Base-by-base conservation (phyloP, 1,284 basidiomycete species). In the Grifola frondosa region DNA sequence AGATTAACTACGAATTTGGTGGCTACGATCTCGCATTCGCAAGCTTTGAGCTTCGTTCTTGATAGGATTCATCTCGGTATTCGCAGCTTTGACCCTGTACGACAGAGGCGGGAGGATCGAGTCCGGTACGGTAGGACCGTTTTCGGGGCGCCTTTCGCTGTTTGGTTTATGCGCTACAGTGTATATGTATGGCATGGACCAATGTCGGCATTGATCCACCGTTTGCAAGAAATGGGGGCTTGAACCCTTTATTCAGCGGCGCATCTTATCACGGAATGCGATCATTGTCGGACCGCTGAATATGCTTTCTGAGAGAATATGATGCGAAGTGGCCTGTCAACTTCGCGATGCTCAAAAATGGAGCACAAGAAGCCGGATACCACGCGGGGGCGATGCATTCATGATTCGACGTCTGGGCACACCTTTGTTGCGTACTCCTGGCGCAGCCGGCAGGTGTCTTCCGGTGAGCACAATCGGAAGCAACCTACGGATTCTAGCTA, bases 1-100 rank as follows among this genome's bases (percentile, higher is more conserved):
- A 97, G 65, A 99, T 99, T 66, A 91, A 96, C 62, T 99, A 99
- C 73, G 94, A 97, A 67, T 95, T 98, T 63, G 91, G 91, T 40
- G 91, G 89, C 39, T 99, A 98, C 66, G 91, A 96, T 66, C 75
- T 98, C 50, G 90, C 94, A 26, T 98, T 94, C 64, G 88, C 89
- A 25, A 93, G 85, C 64, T 95, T 94, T 66, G 89, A 94, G 62
- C 53, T 70, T 24, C 56, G 57, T 30, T 46, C 46, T 31, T 50
- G 42, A 53, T 45, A 43, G 46, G 40, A 17, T 23, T 26, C 29
- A 25, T 16, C 34, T 29, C 13, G 21, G 25, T n/a, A n/a, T 38
- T 22, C 35, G 16, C 10, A 19, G 31, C 15, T n/a, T 28, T 22
- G 31, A 36, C 28, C n/a, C 29, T 22, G 29, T 21, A 10, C 32